phyloP scores from a whole-genome alignment of 2,329 filamentous ascomycete species.

The Penicillium frequentans region DNA sequence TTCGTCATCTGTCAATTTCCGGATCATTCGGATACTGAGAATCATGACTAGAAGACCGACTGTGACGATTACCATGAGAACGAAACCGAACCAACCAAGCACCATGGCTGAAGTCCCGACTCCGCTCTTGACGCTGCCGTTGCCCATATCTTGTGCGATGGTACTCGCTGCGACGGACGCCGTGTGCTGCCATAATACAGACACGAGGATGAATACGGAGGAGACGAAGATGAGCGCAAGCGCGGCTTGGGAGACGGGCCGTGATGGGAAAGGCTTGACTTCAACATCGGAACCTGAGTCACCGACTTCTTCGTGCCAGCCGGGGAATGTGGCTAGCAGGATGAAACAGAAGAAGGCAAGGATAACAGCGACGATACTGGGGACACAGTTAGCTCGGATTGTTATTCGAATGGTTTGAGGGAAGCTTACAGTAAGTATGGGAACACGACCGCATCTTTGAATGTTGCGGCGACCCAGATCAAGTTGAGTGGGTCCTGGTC shows the following conservation, averaged over 20 bases:
- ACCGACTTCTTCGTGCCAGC: constrained; percentile 92
- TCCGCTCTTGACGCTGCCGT: constrained; percentile 81
- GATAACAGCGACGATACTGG: constrained; percentile 92
- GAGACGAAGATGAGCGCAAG: constrained; percentile 84
- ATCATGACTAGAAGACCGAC: constrained; percentile 96
- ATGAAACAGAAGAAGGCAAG: constrained; percentile 96
- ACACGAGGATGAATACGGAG: constrained; percentile 65
- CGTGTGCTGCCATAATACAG: constrained; percentile 70
- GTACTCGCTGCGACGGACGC: constrained; percentile 93
- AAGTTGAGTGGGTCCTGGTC: constrained; percentile 96
- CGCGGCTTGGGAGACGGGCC: constrained; percentile 88
- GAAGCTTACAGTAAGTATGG: constrained; percentile 83
- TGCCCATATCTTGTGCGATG: constrained; percentile 88
- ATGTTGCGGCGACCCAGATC: constrained; percentile 94
- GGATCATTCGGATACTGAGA: constrained; percentile 80
- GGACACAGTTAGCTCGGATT: constrained; percentile 5
- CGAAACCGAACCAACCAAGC: constrained; percentile 95
- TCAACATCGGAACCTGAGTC: constrained; percentile 79
- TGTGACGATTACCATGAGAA: constrained; percentile 88
- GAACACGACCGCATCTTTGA: constrained; percentile 98
- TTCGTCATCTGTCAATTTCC: constrained; percentile 55
- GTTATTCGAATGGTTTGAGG: not conserved
- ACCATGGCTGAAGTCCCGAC: constrained; percentile 96
- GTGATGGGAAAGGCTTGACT: constrained; percentile 89
- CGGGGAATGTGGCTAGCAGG: constrained; percentile 92